These are phyloP conservation scores for Arthrobotrys sinensis DNA, from an alignment of 2,329 filamentous ascomycete genomes.

Conservation along the genomic window DNA sequence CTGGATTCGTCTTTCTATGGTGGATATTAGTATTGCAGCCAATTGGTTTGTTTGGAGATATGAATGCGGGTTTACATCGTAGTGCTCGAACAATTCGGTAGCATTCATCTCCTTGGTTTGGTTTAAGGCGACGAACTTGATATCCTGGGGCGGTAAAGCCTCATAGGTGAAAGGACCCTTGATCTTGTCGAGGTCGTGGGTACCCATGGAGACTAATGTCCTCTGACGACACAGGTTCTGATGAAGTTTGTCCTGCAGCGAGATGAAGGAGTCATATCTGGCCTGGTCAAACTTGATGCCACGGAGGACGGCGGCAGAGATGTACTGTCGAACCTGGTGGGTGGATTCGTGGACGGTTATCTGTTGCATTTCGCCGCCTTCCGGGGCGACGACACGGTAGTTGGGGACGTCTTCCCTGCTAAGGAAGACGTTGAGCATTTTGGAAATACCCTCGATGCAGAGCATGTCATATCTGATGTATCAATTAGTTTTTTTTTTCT, in stretches of 20 bases:
- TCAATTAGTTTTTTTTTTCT: background rate
- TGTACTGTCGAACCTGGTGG: slow-evolving; percentile 84
- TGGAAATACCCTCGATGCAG: slow-evolving; percentile 94
- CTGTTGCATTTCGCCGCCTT: slow-evolving; percentile 80
- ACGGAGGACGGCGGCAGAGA: slow-evolving; percentile 89
- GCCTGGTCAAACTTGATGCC: slow-evolving; percentile 92
- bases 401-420: slow-evolving; percentile 82
- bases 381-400: slow-evolving; percentile 81
- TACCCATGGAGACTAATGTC: slow-evolving; percentile 96
- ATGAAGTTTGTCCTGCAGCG: slow-evolving; percentile 97
- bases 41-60: slow-evolving; percentile 30
- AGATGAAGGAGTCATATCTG: slow-evolving; percentile 96
- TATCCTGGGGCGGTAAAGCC: slow-evolving; percentile 89
- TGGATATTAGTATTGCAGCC: slow-evolving; percentile 3
- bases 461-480: slow-evolving; percentile 81
- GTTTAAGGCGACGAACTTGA: slow-evolving; percentile 91
- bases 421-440: slow-evolving; percentile 96
- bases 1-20: slow-evolving; percentile 79
- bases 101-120: slow-evolving; percentile 90
- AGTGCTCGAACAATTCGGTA: slow-evolving; percentile 92
- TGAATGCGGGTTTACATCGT: slow-evolving; percentile 73
- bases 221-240: slow-evolving; percentile 93
- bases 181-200: slow-evolving; percentile 93
- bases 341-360: slow-evolving; percentile 84
- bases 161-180: slow-evolving; percentile 97